Percentiles rank a stretch among this genome's conserved stretches.
These are phyloP conservation scores for Geotrichum ghanense DNA, from an alignment of 805 yeast genomes.

Conservation along the genomic window DNA sequence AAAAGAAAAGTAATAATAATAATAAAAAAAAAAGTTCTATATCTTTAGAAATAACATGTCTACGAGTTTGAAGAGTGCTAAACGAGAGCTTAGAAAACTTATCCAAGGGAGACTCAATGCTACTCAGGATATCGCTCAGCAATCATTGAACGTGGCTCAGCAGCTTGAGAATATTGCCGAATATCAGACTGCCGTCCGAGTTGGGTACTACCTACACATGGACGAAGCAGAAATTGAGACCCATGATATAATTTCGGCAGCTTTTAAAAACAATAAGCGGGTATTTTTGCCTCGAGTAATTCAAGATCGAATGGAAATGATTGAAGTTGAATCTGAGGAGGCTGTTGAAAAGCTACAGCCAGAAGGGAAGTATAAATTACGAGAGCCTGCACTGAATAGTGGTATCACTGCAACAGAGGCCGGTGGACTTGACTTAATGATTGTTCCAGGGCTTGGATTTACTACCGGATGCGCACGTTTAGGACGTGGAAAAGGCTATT, in stretches of 20 bases:
- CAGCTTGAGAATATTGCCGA: conserved; percentile 19
- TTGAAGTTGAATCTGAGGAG: conserved; percentile 32
- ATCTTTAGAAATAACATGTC: not conserved
- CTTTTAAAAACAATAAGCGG: conserved; percentile 38
- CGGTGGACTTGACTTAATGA: conserved; percentile 51
- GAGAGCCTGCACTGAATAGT: conserved; percentile 46
- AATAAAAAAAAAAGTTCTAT: too few species aligned
- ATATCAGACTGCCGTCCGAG: conserved; percentile 33
- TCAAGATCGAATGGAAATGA: conserved; percentile 41
- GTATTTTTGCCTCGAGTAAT: conserved; percentile 32
- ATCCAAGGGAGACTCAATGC: not conserved
- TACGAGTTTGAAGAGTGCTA: not conserved
- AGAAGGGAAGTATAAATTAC: conserved; percentile 51
- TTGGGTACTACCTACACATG: conserved; percentile 74
- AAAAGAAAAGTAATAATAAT: too few species aligned
- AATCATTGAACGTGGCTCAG: conserved; percentile 11
- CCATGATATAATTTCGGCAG: conserved; percentile 34
- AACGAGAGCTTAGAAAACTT: not conserved
- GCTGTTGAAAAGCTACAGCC: conserved; percentile 43
- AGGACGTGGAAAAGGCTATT: conserved; percentile 92
- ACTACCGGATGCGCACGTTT: conserved; percentile 41
- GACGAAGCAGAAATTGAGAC: conserved; percentile 62
- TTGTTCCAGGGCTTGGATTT: conserved; percentile 84
- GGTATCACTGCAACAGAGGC: conserved; percentile 18
- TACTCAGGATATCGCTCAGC: conserved; percentile 1